A percentile compares a stretch with the other conserved stretches of the same genome.
Evolutionary conservation across 2,329 filamentous ascomycete genomes (phyloP).

Genomic region (Apiospora kogelbergensis): DNA sequence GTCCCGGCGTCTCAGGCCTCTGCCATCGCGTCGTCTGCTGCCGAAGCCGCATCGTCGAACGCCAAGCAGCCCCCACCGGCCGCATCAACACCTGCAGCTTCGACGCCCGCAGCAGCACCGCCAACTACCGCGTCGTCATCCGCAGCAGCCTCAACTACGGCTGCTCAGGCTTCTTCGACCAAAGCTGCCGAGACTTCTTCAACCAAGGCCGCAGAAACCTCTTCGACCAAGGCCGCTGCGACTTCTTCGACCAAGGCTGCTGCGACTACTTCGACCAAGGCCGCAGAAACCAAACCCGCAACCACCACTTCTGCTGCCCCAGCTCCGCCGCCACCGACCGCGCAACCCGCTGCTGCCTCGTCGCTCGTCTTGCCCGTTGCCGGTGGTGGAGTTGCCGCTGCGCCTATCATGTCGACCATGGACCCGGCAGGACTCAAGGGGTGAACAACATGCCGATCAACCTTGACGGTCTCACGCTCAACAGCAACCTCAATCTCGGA

Average conservation of each 20-base stretch:
- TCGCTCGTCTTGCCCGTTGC: constrained; percentile 17
- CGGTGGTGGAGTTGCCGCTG: constrained; percentile 15
- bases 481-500: constrained; percentile 26
- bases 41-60: constrained; percentile 21
- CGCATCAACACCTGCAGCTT: constrained; percentile 11
- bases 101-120: constrained; percentile 10
- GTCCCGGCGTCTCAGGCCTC: constrained; percentile 24
- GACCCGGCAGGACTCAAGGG: constrained; percentile 20
- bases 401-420: constrained; percentile 21
- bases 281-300: neutral
- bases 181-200: neutral
- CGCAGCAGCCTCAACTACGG: neutral
- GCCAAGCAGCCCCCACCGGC: constrained; percentile 15
- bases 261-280: neutral
- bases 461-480: constrained; percentile 24
- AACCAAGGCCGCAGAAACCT: neutral
- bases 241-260: neutral
- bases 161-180: neutral
- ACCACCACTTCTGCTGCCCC: neutral
- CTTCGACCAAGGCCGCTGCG: neutral
- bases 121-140: constrained; percentile 8
- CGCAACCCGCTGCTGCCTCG: constrained; percentile 13
- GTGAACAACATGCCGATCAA: constrained; percentile 27
- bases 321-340: neutral
- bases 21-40: constrained; percentile 26